Base-by-base conservation (phyloP, 1,284 basidiomycete species). In the Paramarasmius palmivorus region DNA sequence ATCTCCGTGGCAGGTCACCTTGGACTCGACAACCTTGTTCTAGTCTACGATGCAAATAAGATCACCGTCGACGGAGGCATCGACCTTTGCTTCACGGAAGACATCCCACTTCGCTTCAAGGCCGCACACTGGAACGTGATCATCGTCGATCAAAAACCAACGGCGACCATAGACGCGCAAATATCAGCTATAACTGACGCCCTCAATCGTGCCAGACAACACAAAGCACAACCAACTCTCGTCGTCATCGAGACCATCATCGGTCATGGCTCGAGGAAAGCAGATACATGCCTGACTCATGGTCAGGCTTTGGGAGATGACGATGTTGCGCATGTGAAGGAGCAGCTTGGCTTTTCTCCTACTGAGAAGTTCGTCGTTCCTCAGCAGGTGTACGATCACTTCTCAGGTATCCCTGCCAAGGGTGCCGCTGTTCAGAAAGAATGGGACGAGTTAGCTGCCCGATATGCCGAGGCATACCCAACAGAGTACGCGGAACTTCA, bases 51-150 rank as follows among this genome's bases (percentile, higher is more conserved):
- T 61, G 80, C 86, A 72, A 84, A 83, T 73, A 75, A 76, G 77
- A 50, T 68, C 73, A 86, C 87, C 62, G 89, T 90, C 65, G 88
- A 90, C 69, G 88, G 88, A 65, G 78, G 84, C 72, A 89, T 86
- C 57, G 78, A 77, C 58, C 81, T 83, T 59, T 82, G 86, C 39
- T 90, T 90, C 77, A 90, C 88, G 55, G 88, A 90, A 9, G 60
- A 55, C 19, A 48, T 50, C 7, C 49, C 54, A 17, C 45, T 49
- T 20, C 47, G 47, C 14, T 32, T 58, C 20, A 79, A 88, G 66
- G 85, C 87, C 15, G 88, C 88, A 72, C 85, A 82, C 61, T 90
- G 86, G 86, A 81, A 90, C 62, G 84, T 88, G 47, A 72, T 88
- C 22, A 44, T n/a, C 15, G n/a, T n/a, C n/a, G n/a, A n/a, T n/a